These are phyloP conservation scores for Sesbania bispinosa DNA, from an alignment of 306 rosid species.

Conservation along the genomic window DNA sequence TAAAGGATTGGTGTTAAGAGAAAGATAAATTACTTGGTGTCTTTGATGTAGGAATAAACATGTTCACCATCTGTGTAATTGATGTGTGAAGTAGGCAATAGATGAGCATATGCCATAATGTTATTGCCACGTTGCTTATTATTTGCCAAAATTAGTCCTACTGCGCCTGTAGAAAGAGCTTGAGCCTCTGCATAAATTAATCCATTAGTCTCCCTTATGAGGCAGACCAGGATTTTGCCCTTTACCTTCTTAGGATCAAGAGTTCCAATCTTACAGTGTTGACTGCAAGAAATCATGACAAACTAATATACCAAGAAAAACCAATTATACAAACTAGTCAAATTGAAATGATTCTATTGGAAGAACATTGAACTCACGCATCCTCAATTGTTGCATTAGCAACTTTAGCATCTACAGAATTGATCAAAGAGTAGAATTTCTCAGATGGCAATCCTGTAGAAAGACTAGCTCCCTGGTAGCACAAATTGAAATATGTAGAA, in stretches of 20 bases:
- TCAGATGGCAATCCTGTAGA: slow-evolving; percentile 35
- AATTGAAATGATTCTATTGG: too few relatives aligned
- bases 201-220: slow-evolving; percentile 30
- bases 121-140: slow-evolving; percentile 20
- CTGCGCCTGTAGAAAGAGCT: slow-evolving; percentile 46
- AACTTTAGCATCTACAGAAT: slow-evolving; percentile 39
- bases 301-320: too few relatives aligned
- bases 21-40: slow-evolving; percentile 43
- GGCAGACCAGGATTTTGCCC: slow-evolving; percentile 58
- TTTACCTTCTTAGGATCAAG: slow-evolving; percentile 52
- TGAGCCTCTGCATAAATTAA: slow-evolving; percentile 16
- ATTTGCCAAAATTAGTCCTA: slow-evolving; percentile 57
- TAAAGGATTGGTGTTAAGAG: not conserved
- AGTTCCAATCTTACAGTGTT: slow-evolving; percentile 32
- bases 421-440: slow-evolving; percentile 49
- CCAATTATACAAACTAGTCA: too few relatives aligned
- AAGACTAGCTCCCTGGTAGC: slow-evolving; percentile 62
- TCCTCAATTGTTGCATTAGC: slow-evolving; percentile 14
- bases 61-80: slow-evolving; percentile 36
- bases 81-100: slow-evolving; percentile 51
- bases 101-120: slow-evolving; percentile 36
- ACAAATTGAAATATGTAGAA: not conserved
- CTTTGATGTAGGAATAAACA: slow-evolving; percentile 42
- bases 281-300: slow-evolving; percentile 29
- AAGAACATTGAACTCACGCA: slow-evolving; percentile 58